phyloP scores from a whole-genome alignment of 1,284 basidiomycete species.

The Puccinia horiana region DNA sequence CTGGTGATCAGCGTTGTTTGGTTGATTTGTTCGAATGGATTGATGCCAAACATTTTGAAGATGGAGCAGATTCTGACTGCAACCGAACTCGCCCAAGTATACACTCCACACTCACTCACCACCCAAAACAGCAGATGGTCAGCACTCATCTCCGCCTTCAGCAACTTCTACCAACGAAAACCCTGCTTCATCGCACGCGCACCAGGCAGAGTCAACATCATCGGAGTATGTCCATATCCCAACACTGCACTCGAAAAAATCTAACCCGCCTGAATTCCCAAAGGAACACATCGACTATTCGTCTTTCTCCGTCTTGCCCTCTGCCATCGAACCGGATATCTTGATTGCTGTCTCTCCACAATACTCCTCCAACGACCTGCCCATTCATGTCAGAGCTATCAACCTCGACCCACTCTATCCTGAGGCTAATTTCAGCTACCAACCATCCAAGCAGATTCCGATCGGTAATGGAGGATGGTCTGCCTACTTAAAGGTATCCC shows the following conservation, averaged over 20 bases:
- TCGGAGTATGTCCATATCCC: conserved; percentile 22
- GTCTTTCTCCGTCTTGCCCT: conserved; percentile 35
- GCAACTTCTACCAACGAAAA: not conserved
- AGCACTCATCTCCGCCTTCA: not conserved
- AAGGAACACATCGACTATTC: conserved; percentile 48
- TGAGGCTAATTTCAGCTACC: conserved; percentile 10
- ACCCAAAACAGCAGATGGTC: conserved; percentile 7
- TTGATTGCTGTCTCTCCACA: conserved; percentile 10
- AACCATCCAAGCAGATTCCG: not conserved
- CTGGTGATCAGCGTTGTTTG: too few species aligned
- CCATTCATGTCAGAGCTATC: conserved; percentile 4
- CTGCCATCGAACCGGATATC: conserved; percentile 45
- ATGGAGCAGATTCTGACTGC: not conserved
- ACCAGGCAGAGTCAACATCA: conserved; percentile 45
- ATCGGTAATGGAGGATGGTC: conserved; percentile 28
- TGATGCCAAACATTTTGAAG: too few species aligned
- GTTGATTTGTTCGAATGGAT: too few species aligned
- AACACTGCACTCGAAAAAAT: not conserved
- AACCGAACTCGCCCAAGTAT: not conserved
- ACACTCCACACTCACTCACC: not conserved
- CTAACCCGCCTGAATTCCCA: not conserved
- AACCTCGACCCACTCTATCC: conserved; percentile 25
- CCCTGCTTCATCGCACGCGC: conserved; percentile 30
- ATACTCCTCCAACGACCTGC: not conserved
- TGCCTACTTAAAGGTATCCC: conserved; percentile 29